These are phyloP conservation scores for Didymellaceae sp. DNA, from an alignment of 2,329 filamentous ascomycete species.

Conservation along the genomic window DNA sequence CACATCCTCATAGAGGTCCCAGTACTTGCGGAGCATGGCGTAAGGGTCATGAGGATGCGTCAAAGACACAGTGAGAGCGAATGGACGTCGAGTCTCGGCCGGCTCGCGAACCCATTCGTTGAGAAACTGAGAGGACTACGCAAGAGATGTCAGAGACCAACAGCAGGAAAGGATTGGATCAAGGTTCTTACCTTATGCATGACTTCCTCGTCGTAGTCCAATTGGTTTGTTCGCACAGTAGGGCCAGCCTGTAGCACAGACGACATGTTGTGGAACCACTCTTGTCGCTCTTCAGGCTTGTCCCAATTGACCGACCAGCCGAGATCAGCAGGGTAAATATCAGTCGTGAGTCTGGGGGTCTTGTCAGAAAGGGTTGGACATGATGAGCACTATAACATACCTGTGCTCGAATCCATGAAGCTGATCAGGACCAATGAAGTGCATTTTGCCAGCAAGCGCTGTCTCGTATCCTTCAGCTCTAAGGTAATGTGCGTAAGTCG, in stretches of 20 bases:
- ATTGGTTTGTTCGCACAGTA: conserved; percentile 89
- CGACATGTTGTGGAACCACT: conserved; percentile 95
- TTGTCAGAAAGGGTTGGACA: conserved; percentile 1
- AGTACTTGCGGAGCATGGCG: conserved; percentile 91
- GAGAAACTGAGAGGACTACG: conserved; percentile 77
- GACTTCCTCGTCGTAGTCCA: conserved; percentile 95
- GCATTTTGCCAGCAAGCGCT: conserved; percentile 93
- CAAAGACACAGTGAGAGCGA: conserved; percentile 88
- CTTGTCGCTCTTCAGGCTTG: conserved; percentile 78
- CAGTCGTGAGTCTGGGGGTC: conserved; percentile 74
- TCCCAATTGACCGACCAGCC: conserved; percentile 98
- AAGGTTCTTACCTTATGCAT: conserved; percentile 70
- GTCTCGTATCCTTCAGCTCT: conserved; percentile 87
- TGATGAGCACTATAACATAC: conserved; percentile 15
- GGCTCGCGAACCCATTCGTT: conserved; percentile 89
- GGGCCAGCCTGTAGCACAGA: conserved; percentile 89
- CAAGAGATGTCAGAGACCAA: conserved; percentile 71
- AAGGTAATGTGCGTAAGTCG: conserved; percentile 92
- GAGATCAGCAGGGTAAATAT: conserved; percentile 94
- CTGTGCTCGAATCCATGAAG: conserved; percentile 88
- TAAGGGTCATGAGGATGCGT: conserved; percentile 96
- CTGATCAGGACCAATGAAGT: conserved; percentile 89
- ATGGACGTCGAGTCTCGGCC: conserved; percentile 71
- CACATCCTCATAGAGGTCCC: conserved; percentile 88
- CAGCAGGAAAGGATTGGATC: not conserved